Evolutionary conservation across 106 monocot genomes (phyloP), one percentile per base, ranked within the genome.

Genomic region (Cymbidium sinense): DNA sequence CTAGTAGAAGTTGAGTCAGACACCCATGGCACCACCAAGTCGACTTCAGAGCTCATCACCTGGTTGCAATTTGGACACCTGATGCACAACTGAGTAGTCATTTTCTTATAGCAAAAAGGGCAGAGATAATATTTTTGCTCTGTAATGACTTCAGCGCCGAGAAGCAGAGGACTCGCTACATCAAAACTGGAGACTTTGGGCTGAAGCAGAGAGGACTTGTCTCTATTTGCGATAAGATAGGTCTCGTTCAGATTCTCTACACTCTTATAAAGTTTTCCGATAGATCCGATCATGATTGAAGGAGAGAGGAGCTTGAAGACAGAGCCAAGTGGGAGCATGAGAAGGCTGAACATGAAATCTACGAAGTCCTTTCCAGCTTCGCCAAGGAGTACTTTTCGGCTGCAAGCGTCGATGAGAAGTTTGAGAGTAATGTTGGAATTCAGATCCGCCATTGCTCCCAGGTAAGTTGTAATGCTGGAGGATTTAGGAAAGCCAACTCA

Each of bases 311-410:
- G 80, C 20, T 79, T 77, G 5, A 64, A 62, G 21, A 83, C 83
- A 27, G 80, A 34, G 67, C 87, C 78, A 7, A 83, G 65, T 4
- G 87, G 81, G 0, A 87, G 50, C 9, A 54, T 13, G 6, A 87
- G 78, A 19, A 87, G 70, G 37, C 81, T 55, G 81, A 81, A 64
- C 25, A 86, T 35, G 72, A 86, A 86, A 44, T 86, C 86, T 28
- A 79, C 62, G 3, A 67, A 79, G 62, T 82, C 86, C 20, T 86
- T 79, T 9, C 52, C 76, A 23, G 76, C 82, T 50, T 81, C 81
- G 0, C 81, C 77, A 36, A 78, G 74, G 34, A 80, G 69, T 1
- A 83, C 83, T 47, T 35, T 73, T 7, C 75, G 70, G n/a, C 73
- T 64, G 0, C 50, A 34, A 64, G 62, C 29, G 0, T 83, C 87